phyloP scores from a whole-genome alignment of 116 monocot genomes.

The Phalaenopsis hybrid region DNA sequence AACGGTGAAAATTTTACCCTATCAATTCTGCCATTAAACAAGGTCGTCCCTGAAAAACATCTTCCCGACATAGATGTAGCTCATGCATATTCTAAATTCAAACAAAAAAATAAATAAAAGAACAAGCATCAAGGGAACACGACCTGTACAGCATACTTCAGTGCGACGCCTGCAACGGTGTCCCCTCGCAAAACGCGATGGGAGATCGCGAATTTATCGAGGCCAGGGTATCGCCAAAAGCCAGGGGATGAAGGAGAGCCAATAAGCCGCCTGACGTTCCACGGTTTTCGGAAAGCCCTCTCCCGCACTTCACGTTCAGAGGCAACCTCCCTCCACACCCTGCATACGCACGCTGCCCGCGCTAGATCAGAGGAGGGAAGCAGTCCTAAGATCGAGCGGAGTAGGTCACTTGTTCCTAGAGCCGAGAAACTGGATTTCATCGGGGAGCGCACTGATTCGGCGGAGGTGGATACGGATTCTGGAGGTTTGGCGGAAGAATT shows the following conservation, averaged over 20 bases:
- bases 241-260: slow-evolving; percentile 51
- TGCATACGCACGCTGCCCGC: slow-evolving; percentile 63
- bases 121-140: background rate
- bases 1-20: background rate
- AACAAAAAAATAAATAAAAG: background rate
- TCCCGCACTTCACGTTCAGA: slow-evolving; percentile 49
- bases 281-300: slow-evolving; percentile 40
- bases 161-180: slow-evolving; percentile 57
- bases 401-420: slow-evolving; percentile 34
- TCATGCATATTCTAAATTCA: background rate
- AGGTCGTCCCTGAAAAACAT: background rate
- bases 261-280: slow-evolving; percentile 39
- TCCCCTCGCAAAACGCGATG: slow-evolving; percentile 51
- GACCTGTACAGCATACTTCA: slow-evolving; percentile 77
- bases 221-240: slow-evolving; percentile 55
- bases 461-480: background rate
- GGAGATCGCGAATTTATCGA: slow-evolving; percentile 62
- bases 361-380: slow-evolving; percentile 54
- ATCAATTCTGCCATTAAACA: background rate
- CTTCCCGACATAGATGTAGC: background rate
- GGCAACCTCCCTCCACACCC: slow-evolving; percentile 49
- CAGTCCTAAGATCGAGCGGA: slow-evolving; percentile 45
- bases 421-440: slow-evolving; percentile 35
- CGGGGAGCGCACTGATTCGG: slow-evolving; percentile 22
- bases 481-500: background rate